Percentiles rank a stretch among this genome's conserved stretches.
phyloP scores from a whole-genome alignment of 306 rosid genomes.

The Cyclanthera cordifolia region DNA sequence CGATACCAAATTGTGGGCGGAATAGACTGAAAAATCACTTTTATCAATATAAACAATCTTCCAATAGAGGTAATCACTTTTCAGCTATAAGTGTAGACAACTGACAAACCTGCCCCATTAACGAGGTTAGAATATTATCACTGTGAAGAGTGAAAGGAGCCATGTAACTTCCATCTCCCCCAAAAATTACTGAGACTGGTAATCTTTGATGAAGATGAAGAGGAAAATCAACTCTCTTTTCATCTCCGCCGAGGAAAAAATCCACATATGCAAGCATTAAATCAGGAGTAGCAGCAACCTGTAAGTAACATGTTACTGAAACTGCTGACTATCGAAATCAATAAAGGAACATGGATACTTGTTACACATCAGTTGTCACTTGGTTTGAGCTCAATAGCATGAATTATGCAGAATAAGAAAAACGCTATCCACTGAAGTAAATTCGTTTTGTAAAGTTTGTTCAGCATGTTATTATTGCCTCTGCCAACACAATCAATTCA shows the following conservation, averaged over 20 bases:
- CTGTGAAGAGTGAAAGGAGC: conserved; percentile 70
- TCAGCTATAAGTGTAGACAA: background rate
- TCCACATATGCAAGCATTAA: conserved; percentile 85
- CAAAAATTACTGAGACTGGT: conserved; percentile 76
- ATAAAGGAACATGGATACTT: background rate
- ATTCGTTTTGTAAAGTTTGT: background rate
- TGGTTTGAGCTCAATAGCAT: background rate
- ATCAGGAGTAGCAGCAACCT: conserved; percentile 89
- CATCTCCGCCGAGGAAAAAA: conserved; percentile 95
- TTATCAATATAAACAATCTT: conserved; percentile 14
- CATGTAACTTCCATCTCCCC: conserved; percentile 95
- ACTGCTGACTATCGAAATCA: background rate
- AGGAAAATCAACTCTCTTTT: conserved; percentile 73
- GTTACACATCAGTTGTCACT: background rate
- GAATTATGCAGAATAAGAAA: background rate
- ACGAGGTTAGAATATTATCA: conserved; percentile 77
- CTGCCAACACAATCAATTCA: background rate
- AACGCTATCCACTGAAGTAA: background rate
- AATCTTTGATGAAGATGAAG: conserved; percentile 69
- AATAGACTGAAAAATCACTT: conserved; percentile 39
- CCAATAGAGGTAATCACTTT: conserved; percentile 5
- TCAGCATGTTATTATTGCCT: background rate
- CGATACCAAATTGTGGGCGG: conserved; percentile 96
- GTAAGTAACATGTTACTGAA: conserved; percentile 9
- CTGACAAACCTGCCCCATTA: conserved; percentile 76